Evolutionary conservation across 2,329 filamentous ascomycete genomes (phyloP).

Genomic region (Curvularia verruculosa): DNA sequence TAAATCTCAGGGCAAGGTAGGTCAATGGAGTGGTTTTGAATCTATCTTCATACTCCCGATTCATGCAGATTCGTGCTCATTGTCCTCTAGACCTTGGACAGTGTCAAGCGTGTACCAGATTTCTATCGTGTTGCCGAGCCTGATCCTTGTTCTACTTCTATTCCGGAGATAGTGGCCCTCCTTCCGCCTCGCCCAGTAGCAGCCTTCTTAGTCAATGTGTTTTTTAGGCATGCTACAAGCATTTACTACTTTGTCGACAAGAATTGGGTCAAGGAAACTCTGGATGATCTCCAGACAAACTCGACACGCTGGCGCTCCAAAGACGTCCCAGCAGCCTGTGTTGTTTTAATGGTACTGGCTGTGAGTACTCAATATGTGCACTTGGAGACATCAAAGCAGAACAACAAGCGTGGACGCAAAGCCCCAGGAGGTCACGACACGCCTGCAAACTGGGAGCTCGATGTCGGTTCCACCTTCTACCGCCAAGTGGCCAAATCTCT

Average conservation of each 20-base stretch:
- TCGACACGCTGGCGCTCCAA: constrained; percentile 4
- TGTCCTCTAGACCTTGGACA: constrained; percentile 3
- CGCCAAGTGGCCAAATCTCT: constrained; percentile 62
- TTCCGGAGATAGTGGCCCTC: constrained; percentile 11
- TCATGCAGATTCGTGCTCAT: background rate
- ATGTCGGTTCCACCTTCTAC: constrained; percentile 45
- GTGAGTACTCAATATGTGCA: constrained; percentile 51
- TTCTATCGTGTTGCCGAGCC: constrained; percentile 19
- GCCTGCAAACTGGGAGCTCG: constrained; percentile 15
- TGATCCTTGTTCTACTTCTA: constrained; percentile 14
- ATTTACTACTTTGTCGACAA: constrained; percentile 54
- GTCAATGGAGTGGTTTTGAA: background rate
- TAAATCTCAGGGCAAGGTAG: constrained; percentile 13
- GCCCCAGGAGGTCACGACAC: background rate
- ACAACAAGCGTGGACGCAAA: background rate
- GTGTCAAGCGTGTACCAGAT: constrained; percentile 10
- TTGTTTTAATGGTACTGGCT: constrained; percentile 52
- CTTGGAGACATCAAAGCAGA: constrained; percentile 15
- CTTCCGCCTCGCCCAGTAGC: constrained; percentile 30
- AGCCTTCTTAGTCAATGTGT: constrained; percentile 52
- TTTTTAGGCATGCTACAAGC: constrained; percentile 53
- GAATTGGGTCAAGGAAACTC: constrained; percentile 50
- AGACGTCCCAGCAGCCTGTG: constrained; percentile 33
- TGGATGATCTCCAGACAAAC: constrained; percentile 37
- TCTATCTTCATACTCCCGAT: background rate